Evolutionary conservation across 345 rosid species (phyloP).

Genomic region (Populus pruinosa): DNA sequence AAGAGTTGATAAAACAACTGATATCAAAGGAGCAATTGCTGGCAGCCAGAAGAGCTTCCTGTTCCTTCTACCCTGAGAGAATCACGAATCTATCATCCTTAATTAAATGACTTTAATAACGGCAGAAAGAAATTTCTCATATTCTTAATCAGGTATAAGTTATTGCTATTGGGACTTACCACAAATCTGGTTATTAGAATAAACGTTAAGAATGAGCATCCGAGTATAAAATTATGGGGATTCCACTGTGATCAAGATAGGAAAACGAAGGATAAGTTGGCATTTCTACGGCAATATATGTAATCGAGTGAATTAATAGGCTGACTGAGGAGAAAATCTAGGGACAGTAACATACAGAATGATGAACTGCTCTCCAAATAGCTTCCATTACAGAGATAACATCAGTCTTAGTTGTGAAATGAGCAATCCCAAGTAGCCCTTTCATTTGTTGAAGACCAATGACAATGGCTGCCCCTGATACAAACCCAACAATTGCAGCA

Average conservation of each 20-base stretch:
- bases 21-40: conserved; percentile 74
- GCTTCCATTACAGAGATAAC: conserved; percentile 65
- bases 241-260: conserved; percentile 46
- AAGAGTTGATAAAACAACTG: conserved; percentile 63
- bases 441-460: conserved; percentile 91
- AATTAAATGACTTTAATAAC: not conserved
- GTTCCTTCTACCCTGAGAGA: conserved; percentile 58
- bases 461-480: conserved; percentile 89
- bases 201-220: conserved; percentile 57
- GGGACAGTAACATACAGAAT: conserved; percentile 42
- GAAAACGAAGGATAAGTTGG: not conserved
- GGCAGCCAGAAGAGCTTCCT: conserved; percentile 84
- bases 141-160: not conserved
- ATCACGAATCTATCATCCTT: not conserved
- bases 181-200: conserved; percentile 60
- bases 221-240: conserved; percentile 49
- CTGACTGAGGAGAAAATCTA: not conserved
- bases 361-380: conserved; percentile 60
- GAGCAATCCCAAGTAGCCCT: conserved; percentile 69
- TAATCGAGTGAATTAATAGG: not conserved
- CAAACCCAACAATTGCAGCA: conserved; percentile 88
- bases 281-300: not conserved
- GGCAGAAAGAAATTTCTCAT: not conserved
- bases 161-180: conserved; percentile 40
- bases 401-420: conserved; percentile 78